Evolutionary conservation across 2,329 filamentous ascomycete genomes (phyloP), one percentile per base, ranked within the genome.

Genomic region (Botrytis elliptica): DNA sequence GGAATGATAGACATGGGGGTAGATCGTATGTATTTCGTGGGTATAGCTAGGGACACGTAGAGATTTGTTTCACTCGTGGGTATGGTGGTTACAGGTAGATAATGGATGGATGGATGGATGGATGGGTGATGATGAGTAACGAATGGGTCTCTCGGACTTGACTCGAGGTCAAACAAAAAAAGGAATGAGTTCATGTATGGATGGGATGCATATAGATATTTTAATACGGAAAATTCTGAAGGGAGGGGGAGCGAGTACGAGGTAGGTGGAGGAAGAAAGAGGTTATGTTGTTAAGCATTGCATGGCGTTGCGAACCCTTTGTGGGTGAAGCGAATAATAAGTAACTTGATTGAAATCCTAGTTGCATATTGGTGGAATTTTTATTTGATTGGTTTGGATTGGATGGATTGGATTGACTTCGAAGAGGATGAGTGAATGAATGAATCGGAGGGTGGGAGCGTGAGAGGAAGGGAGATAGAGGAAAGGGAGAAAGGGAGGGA

Each of bases 51-150:
- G 38, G 25, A 44, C 8, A 64, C 62, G 18, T 20, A 10, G 38
- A 29, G 40, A 40, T n/a, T 12, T 16, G 12, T 18, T 42, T 18
- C 25, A 36, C 20, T 38, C 16, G 57, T 42, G 12, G 25, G 3
- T 40, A 63, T 63, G 60, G 12, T 40, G 20, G 36, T 14, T 63
- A 64, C 16, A 12, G 38, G 62, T 64, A 38, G 59, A 62, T 38
- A 36, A 42, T 63, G 36, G 38, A 42, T 63, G 36, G 60, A 40
- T 62, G 36, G 22, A 63, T 36, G 36, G 59, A 38, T 62, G 33
- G 22, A 63, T 36, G 25, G 62, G 60, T 44, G 60, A 29, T 60
- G 59, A 60, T 64, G 60, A 64, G 60, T 44, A 66, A 49, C n/a
- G 64, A 46, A 49, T 29, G 7, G n/a, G 38, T 33, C 42, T 46